These are phyloP conservation scores for Blastobotrys americana DNA, from an alignment of 805 yeast species.

Conservation along the genomic window DNA sequence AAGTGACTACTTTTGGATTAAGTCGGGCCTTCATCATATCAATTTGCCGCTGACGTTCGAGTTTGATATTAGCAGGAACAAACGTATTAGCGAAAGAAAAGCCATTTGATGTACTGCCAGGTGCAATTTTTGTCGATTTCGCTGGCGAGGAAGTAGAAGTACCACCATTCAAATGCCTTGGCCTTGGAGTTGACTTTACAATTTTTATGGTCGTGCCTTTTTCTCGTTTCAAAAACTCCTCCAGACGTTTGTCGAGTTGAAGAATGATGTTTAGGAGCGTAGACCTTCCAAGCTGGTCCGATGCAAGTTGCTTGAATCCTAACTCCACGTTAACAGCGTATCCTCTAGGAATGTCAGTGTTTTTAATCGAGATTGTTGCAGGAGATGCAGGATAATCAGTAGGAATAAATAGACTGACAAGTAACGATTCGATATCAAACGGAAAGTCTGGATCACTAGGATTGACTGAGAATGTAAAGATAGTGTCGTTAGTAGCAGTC, in stretches of 20 bases:
- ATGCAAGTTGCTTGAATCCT: slow-evolving; percentile 48
- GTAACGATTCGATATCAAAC: slow-evolving; percentile 49
- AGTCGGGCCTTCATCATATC: slow-evolving; percentile 14
- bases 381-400: slow-evolving; percentile 42
- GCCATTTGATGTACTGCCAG: too few species aligned
- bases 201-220: slow-evolving; percentile 57
- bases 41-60: slow-evolving; percentile 18
- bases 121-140: too few species aligned
- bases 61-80: slow-evolving; percentile 16
- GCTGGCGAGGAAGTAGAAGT: neutral
- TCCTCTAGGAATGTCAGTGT: slow-evolving; percentile 65
- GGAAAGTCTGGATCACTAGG: slow-evolving; percentile 75
- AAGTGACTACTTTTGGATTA: neutral
- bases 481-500: slow-evolving; percentile 3
- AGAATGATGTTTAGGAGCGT: slow-evolving; percentile 48
- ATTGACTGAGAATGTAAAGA: slow-evolving; percentile 13
- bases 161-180: neutral
- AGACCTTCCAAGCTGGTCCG: slow-evolving; percentile 24
- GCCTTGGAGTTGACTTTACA: slow-evolving; percentile 32
- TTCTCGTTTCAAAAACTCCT: slow-evolving; percentile 49
- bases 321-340: slow-evolving; percentile 57
- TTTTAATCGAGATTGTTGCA: slow-evolving; percentile 52
- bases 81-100: slow-evolving; percentile 7
- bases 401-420: slow-evolving; percentile 50
- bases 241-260: slow-evolving; percentile 53